Conservation (phyloP, 2,329 filamentous ascomycete genomes). For the Arthrocladium fulminans region DNA sequence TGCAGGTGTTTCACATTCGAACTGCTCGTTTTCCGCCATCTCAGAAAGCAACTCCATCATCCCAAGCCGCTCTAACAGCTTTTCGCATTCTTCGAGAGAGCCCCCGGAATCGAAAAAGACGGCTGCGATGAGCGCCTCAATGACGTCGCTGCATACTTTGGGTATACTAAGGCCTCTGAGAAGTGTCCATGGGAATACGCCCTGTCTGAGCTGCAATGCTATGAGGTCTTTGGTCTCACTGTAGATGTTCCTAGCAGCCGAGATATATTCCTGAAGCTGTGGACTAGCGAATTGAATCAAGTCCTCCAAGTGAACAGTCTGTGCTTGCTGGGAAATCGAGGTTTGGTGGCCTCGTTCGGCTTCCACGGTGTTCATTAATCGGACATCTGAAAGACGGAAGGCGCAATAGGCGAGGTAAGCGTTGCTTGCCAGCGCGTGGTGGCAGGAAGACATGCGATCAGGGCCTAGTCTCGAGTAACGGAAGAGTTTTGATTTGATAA, state of each 20-base stretch:
- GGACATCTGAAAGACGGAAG: constrained; percentile 35
- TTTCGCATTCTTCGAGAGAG: constrained; percentile 49
- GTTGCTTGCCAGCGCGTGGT: constrained; percentile 68
- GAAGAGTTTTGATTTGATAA: constrained; percentile 60
- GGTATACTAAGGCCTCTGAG: constrained; percentile 57
- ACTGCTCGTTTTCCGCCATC: constrained; percentile 17
- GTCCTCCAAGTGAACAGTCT: constrained; percentile 14
- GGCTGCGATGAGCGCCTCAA: constrained; percentile 73
- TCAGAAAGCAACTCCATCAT: constrained; percentile 33
- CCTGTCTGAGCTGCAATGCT: constrained; percentile 39
- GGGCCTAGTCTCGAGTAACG: constrained; percentile 35
- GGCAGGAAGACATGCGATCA: constrained; percentile 64
- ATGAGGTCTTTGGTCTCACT: constrained; percentile 43
- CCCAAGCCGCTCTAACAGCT: constrained; percentile 55
- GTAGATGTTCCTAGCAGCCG: constrained; percentile 29
- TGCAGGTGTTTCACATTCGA: constrained; percentile 7
- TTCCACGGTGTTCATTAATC: constrained; percentile 2
- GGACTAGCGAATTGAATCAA: constrained; percentile 11
- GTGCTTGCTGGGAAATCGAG: background rate
- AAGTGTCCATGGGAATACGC: constrained; percentile 64
- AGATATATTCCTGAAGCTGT: constrained; percentile 4
- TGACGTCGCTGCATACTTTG: constrained; percentile 75
- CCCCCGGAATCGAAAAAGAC: constrained; percentile 71
- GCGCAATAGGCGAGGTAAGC: constrained; percentile 70
- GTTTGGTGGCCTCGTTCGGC: background rate